These are phyloP conservation scores for Xylariaceae sp. DNA, from an alignment of 2,329 filamentous ascomycete genomes.

Conservation along the genomic window DNA sequence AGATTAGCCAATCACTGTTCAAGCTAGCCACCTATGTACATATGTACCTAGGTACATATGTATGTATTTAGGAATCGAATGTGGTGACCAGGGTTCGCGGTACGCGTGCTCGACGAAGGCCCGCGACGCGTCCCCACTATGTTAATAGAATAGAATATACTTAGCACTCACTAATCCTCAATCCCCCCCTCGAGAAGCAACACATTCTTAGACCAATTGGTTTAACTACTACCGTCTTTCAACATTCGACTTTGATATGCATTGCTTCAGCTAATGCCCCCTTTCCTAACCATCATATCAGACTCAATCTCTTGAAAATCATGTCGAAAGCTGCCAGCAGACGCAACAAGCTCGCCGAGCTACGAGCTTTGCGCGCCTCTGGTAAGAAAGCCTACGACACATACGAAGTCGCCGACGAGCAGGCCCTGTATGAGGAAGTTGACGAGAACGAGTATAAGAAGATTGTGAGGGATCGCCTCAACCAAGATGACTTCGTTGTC, in stretches of 20 bases:
- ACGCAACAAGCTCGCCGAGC: conserved; percentile 72
- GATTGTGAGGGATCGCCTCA: conserved; percentile 84
- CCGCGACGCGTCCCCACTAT: conserved; percentile 38
- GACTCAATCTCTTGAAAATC: conserved; percentile 24
- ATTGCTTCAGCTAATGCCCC: conserved; percentile 2
- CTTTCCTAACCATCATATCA: not conserved
- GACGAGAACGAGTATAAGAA: conserved; percentile 98
- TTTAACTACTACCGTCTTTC: not conserved
- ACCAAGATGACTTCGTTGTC: conserved; percentile 97
- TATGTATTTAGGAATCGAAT: not conserved
- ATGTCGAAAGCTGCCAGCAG: conserved; percentile 52
- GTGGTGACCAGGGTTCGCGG: conserved; percentile 34
- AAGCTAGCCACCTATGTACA: not conserved
- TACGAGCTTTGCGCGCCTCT: conserved; percentile 81
- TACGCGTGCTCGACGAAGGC: conserved; percentile 30
- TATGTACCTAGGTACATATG: not conserved
- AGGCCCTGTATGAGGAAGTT: conserved; percentile 91
- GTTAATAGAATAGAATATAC: conserved; percentile 22
- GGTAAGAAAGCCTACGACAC: conserved; percentile 90
- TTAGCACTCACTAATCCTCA: no score
- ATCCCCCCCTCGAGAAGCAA: not conserved
- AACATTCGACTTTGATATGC: not conserved
- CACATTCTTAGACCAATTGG: conserved; percentile 5
- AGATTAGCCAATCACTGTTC: no score
- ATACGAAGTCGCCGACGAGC: conserved; percentile 85